These are phyloP conservation scores for Serendipita sp. DNA, from an alignment of 768 basidiomycete species.

Conservation along the genomic window DNA sequence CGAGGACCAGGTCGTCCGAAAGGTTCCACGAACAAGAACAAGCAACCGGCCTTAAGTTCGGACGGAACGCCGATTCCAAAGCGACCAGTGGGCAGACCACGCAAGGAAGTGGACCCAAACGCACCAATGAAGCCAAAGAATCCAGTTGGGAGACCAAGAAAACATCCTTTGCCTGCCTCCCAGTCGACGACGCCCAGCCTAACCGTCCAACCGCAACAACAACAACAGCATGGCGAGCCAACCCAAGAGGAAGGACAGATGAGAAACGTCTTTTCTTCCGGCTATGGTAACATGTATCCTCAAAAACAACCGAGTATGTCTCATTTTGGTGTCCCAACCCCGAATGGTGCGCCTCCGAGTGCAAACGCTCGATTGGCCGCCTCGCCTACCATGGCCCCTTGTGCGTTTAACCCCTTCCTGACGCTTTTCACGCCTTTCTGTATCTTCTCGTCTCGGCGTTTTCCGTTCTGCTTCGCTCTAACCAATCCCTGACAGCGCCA, in stretches of 20 bases:
- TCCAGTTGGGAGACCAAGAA: slow-evolving; percentile 1
- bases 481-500: too few species aligned
- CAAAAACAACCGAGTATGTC: too few species aligned
- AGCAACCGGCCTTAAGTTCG: neutral
- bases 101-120: slow-evolving; percentile 54
- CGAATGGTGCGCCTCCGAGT: neutral
- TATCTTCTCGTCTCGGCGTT: too few species aligned
- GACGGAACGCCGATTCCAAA: slow-evolving; percentile 26
- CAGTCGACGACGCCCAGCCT: neutral
- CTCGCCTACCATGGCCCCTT: neutral
- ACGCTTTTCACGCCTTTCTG: neutral
- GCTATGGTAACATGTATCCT: too few species aligned
- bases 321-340: neutral
- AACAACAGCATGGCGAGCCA: neutral
- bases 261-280: too few species aligned
- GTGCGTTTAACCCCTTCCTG: neutral
- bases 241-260: too few species aligned
- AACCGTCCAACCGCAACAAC: neutral
- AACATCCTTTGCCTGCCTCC: neutral
- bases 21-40: slow-evolving; percentile 56
- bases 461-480: neutral
- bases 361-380: neutral
- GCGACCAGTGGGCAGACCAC: slow-evolving; percentile 62
- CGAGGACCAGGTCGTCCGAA: slow-evolving; percentile 64
- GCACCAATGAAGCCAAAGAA: slow-evolving; percentile 14